Percentiles rank a stretch among this genome's conserved stretches.
Conservation (phyloP, 2,329 filamentous ascomycete species). For the Ustilaginoidea virens region DNA sequence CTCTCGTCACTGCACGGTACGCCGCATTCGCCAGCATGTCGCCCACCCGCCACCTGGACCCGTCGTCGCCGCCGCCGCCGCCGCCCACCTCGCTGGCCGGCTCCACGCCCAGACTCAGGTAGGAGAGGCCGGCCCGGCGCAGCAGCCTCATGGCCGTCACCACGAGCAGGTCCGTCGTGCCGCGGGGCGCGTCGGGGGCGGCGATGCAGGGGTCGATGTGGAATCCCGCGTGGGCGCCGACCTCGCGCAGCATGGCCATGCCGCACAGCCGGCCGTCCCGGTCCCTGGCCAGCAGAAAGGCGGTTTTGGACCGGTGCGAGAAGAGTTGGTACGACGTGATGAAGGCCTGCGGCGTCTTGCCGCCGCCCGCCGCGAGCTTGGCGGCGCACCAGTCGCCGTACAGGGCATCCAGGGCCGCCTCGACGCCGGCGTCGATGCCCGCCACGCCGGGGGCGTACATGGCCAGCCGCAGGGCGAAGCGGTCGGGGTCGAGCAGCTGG, state of each 20-base stretch:
- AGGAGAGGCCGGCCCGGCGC: conserved; percentile 6
- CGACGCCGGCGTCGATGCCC: conserved; percentile 6
- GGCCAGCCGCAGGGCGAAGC: conserved; percentile 6
- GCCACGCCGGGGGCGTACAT: conserved; percentile 1
- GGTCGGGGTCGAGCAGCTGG: conserved; percentile 8
- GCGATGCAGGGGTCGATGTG: conserved; percentile 10
- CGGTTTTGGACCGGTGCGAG: conserved; percentile 7
- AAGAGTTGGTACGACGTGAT: conserved; percentile 10
- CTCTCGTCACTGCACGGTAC: conserved; percentile 3
- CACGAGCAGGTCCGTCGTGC: conserved; percentile 8
- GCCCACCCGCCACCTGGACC: conserved; percentile 5
- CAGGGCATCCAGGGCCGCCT: conserved; percentile 7
- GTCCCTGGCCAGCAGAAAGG: conserved; percentile 7
- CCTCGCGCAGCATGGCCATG: conserved; percentile 7
- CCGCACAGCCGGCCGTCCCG: conserved; percentile 6
- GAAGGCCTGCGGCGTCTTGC: conserved; percentile 8
- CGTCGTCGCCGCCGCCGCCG: conserved; percentile 4
- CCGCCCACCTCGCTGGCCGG: conserved; percentile 6
- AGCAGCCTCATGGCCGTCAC: conserved; percentile 9
- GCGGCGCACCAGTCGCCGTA: conserved; percentile 9
- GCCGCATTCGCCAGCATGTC: conserved; percentile 8
- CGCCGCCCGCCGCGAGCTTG: conserved; percentile 3
- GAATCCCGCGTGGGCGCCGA: conserved; percentile 9
- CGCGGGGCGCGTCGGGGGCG: conserved; percentile 4
- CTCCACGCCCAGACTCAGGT: conserved; percentile 9